phyloP scores from a whole-genome alignment of 192 early-diverging fungal species.

The Rhizoclosmatium globosum region DNA sequence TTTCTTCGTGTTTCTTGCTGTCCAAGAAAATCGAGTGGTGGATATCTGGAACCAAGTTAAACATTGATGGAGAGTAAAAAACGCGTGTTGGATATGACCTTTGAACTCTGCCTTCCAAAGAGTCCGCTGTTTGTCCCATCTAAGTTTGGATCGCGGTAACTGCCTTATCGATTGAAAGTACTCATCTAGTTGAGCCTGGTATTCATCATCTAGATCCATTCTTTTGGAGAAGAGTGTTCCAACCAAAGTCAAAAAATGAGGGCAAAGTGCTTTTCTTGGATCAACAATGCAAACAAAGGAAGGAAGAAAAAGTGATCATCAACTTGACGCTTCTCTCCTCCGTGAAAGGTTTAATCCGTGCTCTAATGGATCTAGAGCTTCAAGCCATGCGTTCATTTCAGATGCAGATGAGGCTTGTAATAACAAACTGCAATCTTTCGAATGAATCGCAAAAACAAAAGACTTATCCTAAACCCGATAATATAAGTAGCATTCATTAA shows the following conservation, averaged over 20 bases:
- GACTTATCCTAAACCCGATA: conserved; percentile 52
- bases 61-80: neutral
- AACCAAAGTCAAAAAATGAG: neutral
- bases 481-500: conserved; percentile 11
- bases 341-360: conserved; percentile 37
- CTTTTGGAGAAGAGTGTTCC: conserved; percentile 1
- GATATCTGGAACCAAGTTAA: neutral
- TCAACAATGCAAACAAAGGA: neutral
- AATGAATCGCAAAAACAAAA: conserved; percentile 77
- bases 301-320: neutral
- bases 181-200: conserved; percentile 24
- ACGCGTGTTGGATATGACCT: conserved; percentile 9
- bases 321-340: neutral
- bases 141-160: conserved; percentile 30
- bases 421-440: conserved; percentile 63
- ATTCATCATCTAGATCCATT: conserved; percentile 26
- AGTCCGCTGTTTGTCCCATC: conserved; percentile 41
- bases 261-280: neutral
- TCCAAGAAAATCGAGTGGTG: conserved; percentile 26
- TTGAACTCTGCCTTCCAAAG: conserved; percentile 34
- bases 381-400: conserved; percentile 76
- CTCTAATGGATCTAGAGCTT: conserved; percentile 50
- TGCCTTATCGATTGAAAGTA: conserved; percentile 11
- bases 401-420: conserved; percentile 67
- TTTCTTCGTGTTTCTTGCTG: conserved; percentile 14